phyloP scores from a whole-genome alignment of 176 grass and related monocot species.

The Aegilops umbellulata region DNA sequence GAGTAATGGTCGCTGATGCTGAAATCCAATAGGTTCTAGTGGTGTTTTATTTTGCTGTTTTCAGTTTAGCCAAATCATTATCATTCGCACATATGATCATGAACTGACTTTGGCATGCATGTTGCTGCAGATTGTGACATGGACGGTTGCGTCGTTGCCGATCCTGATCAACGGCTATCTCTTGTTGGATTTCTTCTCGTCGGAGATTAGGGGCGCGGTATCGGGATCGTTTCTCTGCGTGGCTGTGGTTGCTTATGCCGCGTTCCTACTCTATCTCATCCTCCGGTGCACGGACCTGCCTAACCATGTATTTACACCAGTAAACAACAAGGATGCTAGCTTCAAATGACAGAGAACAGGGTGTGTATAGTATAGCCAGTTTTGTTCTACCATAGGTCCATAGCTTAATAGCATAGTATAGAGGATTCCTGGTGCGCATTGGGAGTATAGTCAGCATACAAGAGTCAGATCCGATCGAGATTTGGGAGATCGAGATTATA shows the following conservation, averaged over 20 bases:
- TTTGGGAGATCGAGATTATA: not conserved
- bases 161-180: conserved; percentile 82
- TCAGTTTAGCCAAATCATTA: not conserved
- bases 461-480: not conserved
- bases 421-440: not conserved
- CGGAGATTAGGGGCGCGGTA: conserved; percentile 40
- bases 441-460: not conserved
- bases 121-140: conserved; percentile 58
- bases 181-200: conserved; percentile 81
- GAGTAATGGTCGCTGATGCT: conserved; percentile 14
- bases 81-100: not conserved
- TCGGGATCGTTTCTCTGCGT: conserved; percentile 41
- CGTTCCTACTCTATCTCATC: conserved; percentile 38
- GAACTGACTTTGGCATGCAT: not conserved
- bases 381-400: not conserved
- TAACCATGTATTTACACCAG: conserved; percentile 2
- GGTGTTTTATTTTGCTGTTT: not conserved
- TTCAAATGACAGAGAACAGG: not conserved
- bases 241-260: conserved; percentile 29
- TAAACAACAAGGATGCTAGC: not conserved
- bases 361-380: not conserved
- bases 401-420: not conserved
- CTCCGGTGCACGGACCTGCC: conserved; percentile 21
- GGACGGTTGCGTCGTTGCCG: conserved; percentile 58
- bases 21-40: too few relatives aligned